These are phyloP conservation scores for Gastrolobium villosum DNA, from an alignment of 306 rosid species.

Conservation along the genomic window DNA sequence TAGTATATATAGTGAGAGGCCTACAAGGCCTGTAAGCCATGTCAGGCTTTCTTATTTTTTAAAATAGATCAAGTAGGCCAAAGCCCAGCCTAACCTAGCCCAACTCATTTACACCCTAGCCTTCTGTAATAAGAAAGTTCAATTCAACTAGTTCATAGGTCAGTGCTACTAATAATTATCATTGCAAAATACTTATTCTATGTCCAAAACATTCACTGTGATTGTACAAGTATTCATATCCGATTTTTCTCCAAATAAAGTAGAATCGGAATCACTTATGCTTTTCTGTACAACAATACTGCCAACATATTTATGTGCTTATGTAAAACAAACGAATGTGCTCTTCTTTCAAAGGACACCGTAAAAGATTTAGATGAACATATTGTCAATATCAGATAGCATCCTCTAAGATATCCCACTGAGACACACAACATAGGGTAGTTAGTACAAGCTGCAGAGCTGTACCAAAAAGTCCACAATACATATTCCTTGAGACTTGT, in stretches of 20 bases:
- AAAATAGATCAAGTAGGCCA: no score
- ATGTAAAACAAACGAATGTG: conserved; percentile 31
- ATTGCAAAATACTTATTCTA: background rate
- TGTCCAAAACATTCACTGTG: background rate
- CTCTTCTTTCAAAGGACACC: conserved; percentile 17
- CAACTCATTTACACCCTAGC: no score
- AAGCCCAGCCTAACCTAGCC: no score
- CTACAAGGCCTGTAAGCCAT: no score
- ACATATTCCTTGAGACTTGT: conserved; percentile 14
- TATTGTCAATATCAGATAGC: conserved; percentile 20
- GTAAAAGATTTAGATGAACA: conserved; percentile 25
- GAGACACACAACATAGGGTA: background rate
- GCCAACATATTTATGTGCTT: conserved; percentile 21
- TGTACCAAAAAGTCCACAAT: background rate
- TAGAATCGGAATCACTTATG: conserved; percentile 42
- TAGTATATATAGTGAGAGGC: no score
- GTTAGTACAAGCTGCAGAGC: conserved; percentile 29
- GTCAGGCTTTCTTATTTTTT: no score
- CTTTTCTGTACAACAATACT: conserved; percentile 57
- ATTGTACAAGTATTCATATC: conserved; percentile 17
- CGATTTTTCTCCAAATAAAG: conserved; percentile 46
- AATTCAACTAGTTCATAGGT: background rate
- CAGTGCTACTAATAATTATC: conserved; percentile 8
- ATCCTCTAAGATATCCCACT: conserved; percentile 42
- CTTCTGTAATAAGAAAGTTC: background rate